A percentile compares a stretch with the other conserved stretches of the same genome.
phyloP scores from a whole-genome alignment of 163 green algal species.

The Scenedesmus sp. region DNA sequence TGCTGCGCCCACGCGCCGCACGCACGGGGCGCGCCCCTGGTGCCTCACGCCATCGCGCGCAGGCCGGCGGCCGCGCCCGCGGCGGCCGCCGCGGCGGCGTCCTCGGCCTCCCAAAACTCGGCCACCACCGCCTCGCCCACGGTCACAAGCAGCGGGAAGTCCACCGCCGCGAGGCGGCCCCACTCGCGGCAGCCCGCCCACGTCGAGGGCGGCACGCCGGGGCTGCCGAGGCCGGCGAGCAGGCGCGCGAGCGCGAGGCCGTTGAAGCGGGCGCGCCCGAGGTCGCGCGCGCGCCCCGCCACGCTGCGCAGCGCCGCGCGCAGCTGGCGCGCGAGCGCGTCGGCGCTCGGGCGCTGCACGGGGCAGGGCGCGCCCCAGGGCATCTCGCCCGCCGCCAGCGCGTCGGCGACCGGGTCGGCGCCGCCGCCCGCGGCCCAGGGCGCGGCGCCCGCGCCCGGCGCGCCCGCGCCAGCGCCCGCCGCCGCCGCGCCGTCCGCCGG shows the following conservation, averaged over 20 bases:
- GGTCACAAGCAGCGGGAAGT: constrained; percentile 53
- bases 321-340: constrained; percentile 35
- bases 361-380: constrained; percentile 41
- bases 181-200: constrained; percentile 68
- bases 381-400: constrained; percentile 28
- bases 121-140: constrained; percentile 12
- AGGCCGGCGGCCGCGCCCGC: neutral
- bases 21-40: no score
- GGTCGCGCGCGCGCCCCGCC: constrained; percentile 17
- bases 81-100: neutral
- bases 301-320: constrained; percentile 45
- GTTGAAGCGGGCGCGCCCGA: constrained; percentile 32
- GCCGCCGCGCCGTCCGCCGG: no score
- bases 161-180: constrained; percentile 54
- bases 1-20: no score
- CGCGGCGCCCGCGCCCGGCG: no score
- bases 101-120: constrained; percentile 27
- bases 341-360: constrained; percentile 15
- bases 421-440: neutral
- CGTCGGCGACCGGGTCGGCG: neutral
- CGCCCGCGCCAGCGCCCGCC: no score
- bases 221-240: constrained; percentile 71
- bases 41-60: neutral
- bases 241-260: constrained; percentile 67
- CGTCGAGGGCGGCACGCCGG: constrained; percentile 63